These are phyloP conservation scores for Suillus weaverae DNA, from an alignment of 768 basidiomycete species.

Conservation along the genomic window DNA sequence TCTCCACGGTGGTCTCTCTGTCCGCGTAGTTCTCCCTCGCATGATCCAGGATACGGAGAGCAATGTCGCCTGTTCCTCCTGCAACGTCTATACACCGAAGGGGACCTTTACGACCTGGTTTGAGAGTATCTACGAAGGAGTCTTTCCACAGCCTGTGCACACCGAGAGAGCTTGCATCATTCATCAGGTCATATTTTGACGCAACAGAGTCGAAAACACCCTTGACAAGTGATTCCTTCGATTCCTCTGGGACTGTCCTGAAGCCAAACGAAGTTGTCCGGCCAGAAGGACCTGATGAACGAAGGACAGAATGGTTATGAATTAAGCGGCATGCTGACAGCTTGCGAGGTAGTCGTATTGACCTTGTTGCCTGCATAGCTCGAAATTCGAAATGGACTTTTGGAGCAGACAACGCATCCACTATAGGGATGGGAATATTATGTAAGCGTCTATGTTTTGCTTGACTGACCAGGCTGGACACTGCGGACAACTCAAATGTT, in stretches of 20 bases:
- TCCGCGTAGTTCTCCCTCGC: constrained; percentile 88
- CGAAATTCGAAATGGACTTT: background rate
- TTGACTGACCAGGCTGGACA: background rate
- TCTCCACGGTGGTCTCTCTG: constrained; percentile 83
- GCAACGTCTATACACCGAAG: constrained; percentile 91
- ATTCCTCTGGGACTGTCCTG: constrained; percentile 79
- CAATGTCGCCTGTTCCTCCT: constrained; percentile 97
- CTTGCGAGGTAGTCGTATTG: constrained; percentile 3
- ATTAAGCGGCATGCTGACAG: constrained; percentile 8
- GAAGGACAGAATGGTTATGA: constrained; percentile 18
- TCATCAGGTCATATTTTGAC: constrained; percentile 95
- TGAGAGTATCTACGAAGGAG: constrained; percentile 70
- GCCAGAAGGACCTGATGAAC: constrained; percentile 18
- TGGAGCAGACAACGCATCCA: background rate
- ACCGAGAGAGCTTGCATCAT: constrained; percentile 97
- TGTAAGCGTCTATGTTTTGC: background rate
- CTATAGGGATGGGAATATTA: background rate
- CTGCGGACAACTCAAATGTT: constrained; percentile 16
- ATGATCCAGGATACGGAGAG: constrained; percentile 87
- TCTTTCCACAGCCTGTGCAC: constrained; percentile 99
- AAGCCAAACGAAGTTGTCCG: constrained; percentile 90
- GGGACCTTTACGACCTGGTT: constrained; percentile 74
- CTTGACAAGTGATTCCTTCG: constrained; percentile 89
- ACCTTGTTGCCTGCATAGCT: constrained; percentile 4
- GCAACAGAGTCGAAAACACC: constrained; percentile 96